Evolutionary conservation across 306 rosid species (phyloP), one percentile per base, ranked within the genome.

Genomic region (Malus asiatica): DNA sequence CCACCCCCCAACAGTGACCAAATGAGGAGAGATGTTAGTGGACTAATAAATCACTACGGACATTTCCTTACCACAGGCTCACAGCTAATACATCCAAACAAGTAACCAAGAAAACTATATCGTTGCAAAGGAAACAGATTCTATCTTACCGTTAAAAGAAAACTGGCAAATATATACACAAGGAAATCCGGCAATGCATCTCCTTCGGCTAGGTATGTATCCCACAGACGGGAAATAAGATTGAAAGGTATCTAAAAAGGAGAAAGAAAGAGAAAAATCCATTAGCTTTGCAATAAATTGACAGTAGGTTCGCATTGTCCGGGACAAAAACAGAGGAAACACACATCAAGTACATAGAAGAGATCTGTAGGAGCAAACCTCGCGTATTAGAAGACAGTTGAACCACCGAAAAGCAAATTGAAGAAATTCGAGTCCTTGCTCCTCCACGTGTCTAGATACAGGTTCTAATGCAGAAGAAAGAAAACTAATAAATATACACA

Each of bases 391-490:
- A 76, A 94, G 97, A 87, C 98, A 94, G 85, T 94, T 94, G 91
- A 90, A 91, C 98, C 98, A 94, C 71, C 98, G 95, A 86, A 94
- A 94, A 81, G 98, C 97, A 86, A 94, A 94, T 83, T 94, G 98
- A 86, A 94, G 95, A 91, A 91, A 94, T 53, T 94, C 98, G 78
- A 94, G 84, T 73, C 97, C 98, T 76, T 91, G 95, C 75, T 91
- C 85, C 84, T 94, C 98, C 96, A 94, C 81, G 78, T 94, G 98
- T 86, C 85, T 91, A 78, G 97, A 94, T 73, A 90, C 89, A 78
- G 97, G 98, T 79, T 90, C 98, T 94, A 82, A 71, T 12, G 62
- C 76, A 83, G 75, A 69, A 66, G 71, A 57, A 77, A 84, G 32
- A 71, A 38, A 59, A 55, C 2, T 25, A 52, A 53, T 1, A 13